Percentiles rank a stretch among this genome's conserved stretches.
These are phyloP conservation scores for Pythium rishiriense DNA, from an alignment of 352 stramenopile species.

Conservation along the genomic window DNA sequence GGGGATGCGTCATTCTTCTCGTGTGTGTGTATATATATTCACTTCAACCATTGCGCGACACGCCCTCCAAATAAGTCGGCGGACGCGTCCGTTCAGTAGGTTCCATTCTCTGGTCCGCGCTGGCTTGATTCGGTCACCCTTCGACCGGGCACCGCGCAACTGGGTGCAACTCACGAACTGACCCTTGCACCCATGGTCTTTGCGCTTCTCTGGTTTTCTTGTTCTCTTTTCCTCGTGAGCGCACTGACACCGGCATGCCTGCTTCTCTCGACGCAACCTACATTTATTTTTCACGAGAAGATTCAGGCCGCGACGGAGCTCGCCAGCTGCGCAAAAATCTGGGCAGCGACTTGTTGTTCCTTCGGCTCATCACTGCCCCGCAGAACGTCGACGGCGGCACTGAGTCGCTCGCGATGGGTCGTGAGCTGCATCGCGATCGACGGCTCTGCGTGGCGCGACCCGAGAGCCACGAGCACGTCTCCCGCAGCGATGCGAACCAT, in stretches of 20 bases:
- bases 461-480: constrained; percentile 43
- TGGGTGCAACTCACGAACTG: constrained; percentile 3
- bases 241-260: neutral
- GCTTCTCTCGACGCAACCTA: neutral
- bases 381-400: constrained; percentile 43
- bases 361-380: constrained; percentile 53
- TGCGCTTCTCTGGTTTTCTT: constrained; percentile 11
- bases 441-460: constrained; percentile 34
- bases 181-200: neutral
- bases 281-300: neutral
- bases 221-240: neutral
- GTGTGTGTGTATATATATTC: neutral
- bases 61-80: neutral
- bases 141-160: neutral
- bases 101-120: neutral
- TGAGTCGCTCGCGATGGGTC: constrained; percentile 50
- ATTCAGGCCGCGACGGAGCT: constrained; percentile 18
- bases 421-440: constrained; percentile 46
- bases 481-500: constrained; percentile 69
- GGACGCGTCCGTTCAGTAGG: neutral
- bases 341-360: constrained; percentile 61
- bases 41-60: neutral
- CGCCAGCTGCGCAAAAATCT: constrained; percentile 42
- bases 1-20: neutral
- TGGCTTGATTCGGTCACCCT: neutral